phyloP scores from a whole-genome alignment of 805 yeast genomes.

The Ogataea trehalophila region DNA sequence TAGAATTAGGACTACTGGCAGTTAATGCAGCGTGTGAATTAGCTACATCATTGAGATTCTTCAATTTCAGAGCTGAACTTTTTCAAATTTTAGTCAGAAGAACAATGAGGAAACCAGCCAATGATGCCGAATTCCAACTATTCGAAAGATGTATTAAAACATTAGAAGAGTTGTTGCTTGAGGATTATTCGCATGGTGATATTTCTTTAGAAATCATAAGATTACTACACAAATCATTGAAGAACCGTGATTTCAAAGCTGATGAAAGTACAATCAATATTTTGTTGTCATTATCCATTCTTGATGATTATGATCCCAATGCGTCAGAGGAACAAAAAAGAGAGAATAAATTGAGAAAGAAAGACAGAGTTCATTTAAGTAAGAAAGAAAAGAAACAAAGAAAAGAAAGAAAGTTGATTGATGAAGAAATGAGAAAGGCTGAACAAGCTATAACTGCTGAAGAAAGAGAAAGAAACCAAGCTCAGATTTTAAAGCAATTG shows the following conservation, averaged over 20 bases:
- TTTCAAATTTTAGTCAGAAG: slow-evolving; percentile 63
- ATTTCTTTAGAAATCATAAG: slow-evolving; percentile 71
- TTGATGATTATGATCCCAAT: slow-evolving; percentile 72
- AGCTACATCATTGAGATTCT: slow-evolving; percentile 60
- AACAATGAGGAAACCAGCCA: slow-evolving; percentile 53
- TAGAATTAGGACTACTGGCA: slow-evolving; percentile 52
- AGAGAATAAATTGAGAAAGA: slow-evolving; percentile 60
- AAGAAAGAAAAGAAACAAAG: slow-evolving; percentile 84
- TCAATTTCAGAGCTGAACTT: slow-evolving; percentile 78
- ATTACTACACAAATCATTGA: slow-evolving; percentile 62
- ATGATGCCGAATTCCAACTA: slow-evolving; percentile 41
- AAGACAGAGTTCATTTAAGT: slow-evolving; percentile 87
- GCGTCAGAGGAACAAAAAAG: slow-evolving; percentile 41
- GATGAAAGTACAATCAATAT: slow-evolving; percentile 79
- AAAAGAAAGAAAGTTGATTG: slow-evolving; percentile 82
- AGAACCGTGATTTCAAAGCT: slow-evolving; percentile 68
- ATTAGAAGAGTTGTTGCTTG: slow-evolving; percentile 64
- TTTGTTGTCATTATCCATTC: slow-evolving; percentile 59
- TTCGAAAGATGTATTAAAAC: slow-evolving; percentile 59
- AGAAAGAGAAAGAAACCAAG: slow-evolving; percentile 81
- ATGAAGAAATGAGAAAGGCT: slow-evolving; percentile 82
- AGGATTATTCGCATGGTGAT: slow-evolving; percentile 76
- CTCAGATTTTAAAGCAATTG: slow-evolving; percentile 71
- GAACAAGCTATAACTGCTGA: slow-evolving; percentile 84
- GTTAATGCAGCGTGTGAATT: slow-evolving; percentile 78